Evolutionary conservation across 345 rosid genomes (phyloP), one percentile per base, ranked within the genome.

Genomic region (Pistacia integerrima): DNA sequence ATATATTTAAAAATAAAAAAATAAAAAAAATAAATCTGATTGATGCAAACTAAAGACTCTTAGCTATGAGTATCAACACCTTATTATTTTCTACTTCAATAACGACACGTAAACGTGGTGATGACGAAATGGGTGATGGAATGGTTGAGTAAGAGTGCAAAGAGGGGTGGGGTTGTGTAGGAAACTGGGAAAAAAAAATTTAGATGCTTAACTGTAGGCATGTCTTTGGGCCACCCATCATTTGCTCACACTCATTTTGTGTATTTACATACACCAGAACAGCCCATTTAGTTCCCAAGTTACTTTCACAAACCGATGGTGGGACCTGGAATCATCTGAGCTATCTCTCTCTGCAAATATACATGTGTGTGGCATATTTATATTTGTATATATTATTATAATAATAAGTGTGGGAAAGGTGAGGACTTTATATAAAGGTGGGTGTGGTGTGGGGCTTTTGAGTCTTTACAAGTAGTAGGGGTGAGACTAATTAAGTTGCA

Each of bases 111-210:
- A 79, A 84, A 83, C 90, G 86, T 89, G 73, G 88, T 57, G 90
- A 80, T 91, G 96, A 91, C 93, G 96, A 81, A 87, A 87, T 77
- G 78, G 77, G 66, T 90, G 94, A 89, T 81, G 94, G 81, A 78
- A 84, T 81, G 88, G 88, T 89, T 77, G 90, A 88, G 92, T 88
- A 88, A 89, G 92, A 79, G 82, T 91, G 90, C 93, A 91, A 76
- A 60, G 70, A 79, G 80, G 81, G 74, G 83, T 71, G 86, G 79
- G 69, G 25, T 84, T 84, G 86, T 84, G 86, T 81, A 76, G 77
- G 84, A 86, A 83, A 79, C 82, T 82, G 82, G 81, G 80, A 85
- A 83, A 64, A 75, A 75, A 73, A 38, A 9, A 36, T 64, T 48
- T 28, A 16, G 48, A 65, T 60, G 69, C 77, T 60, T 72, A 73